Percentiles rank a stretch among this genome's conserved stretches.
Conservation (phyloP, 2,329 filamentous ascomycete species). For the Epichloe typhina region DNA sequence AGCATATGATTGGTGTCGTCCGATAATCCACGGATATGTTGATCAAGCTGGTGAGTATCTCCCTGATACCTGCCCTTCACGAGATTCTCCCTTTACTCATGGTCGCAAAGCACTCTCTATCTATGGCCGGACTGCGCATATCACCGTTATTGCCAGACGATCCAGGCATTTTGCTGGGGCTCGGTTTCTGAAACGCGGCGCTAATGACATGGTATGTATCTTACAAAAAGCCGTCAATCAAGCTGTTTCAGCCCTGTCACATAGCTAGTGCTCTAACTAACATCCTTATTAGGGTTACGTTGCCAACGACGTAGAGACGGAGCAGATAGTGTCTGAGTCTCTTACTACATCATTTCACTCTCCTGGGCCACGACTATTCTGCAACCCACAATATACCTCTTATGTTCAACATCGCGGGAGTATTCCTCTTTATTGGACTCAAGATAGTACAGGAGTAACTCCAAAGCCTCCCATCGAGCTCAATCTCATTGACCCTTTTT, state of each 20-base stretch:
- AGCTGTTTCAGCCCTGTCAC: background rate
- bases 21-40: conserved; percentile 91
- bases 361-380: conserved; percentile 71
- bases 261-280: background rate
- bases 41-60: conserved; percentile 54
- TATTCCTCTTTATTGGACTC: conserved; percentile 94
- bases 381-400: conserved; percentile 85
- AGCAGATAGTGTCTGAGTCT: conserved; percentile 94
- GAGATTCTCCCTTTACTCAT: background rate
- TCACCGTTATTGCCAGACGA: conserved; percentile 83
- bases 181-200: conserved; percentile 83
- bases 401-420: conserved; percentile 95
- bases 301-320: conserved; percentile 96
- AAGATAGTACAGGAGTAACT: conserved; percentile 87
- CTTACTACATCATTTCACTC: conserved; percentile 92
- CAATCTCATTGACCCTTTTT: conserved; percentile 93
- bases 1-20: conserved; percentile 89
- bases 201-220: conserved; percentile 58
- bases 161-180: conserved; percentile 92
- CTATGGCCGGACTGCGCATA: conserved; percentile 79
- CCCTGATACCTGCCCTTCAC: background rate
- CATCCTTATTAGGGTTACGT: conserved; percentile 60
- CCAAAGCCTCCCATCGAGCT: conserved; percentile 94
- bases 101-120: conserved; percentile 49
- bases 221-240: background rate